Percentiles rank a stretch among this genome's conserved stretches.
These are phyloP conservation scores for Aristolochia californica DNA, from an alignment of 164 flowering plant genomes.

Conservation along the genomic window DNA sequence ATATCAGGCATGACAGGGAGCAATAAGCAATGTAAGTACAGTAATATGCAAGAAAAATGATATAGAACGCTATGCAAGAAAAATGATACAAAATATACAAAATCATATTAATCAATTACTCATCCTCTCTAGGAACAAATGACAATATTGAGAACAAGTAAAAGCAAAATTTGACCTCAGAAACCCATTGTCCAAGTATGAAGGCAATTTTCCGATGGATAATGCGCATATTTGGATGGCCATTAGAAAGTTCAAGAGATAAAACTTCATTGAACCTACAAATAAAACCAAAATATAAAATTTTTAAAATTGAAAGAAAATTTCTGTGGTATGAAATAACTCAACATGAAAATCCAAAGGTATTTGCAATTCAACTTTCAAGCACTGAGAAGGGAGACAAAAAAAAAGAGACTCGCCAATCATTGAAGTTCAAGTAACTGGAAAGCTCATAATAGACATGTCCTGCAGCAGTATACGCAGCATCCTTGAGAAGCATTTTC, in stretches of 20 bases:
- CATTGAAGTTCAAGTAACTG: slow-evolving; percentile 78
- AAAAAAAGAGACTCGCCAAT: slow-evolving; percentile 40
- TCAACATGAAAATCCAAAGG: background rate
- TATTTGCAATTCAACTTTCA: background rate
- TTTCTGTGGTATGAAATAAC: background rate
- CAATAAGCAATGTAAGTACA: background rate
- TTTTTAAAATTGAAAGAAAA: background rate
- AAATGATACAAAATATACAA: too few relatives aligned
- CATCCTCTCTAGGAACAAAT: too few relatives aligned
- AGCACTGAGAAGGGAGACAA: background rate
- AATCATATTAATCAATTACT: too few relatives aligned
- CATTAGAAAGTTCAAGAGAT: slow-evolving; percentile 70
- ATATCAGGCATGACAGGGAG: slow-evolving; percentile 1
- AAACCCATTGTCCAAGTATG: slow-evolving; percentile 93
- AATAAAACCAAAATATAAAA: background rate
- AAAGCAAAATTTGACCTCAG: slow-evolving; percentile 50
- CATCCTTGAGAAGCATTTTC: slow-evolving; percentile 92
- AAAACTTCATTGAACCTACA: slow-evolving; percentile 84
- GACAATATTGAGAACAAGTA: too few relatives aligned
- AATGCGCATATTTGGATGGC: slow-evolving; percentile 81
- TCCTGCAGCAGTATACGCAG: slow-evolving; percentile 95
- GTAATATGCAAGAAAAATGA: too few relatives aligned
- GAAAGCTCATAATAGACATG: slow-evolving; percentile 93
- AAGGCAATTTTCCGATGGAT: slow-evolving; percentile 88
- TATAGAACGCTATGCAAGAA: too few relatives aligned